Evolutionary conservation across 352 stramenopile species (phyloP), one percentile per base, ranked within the genome.

Genomic region (Globisporangium takayamanum): DNA sequence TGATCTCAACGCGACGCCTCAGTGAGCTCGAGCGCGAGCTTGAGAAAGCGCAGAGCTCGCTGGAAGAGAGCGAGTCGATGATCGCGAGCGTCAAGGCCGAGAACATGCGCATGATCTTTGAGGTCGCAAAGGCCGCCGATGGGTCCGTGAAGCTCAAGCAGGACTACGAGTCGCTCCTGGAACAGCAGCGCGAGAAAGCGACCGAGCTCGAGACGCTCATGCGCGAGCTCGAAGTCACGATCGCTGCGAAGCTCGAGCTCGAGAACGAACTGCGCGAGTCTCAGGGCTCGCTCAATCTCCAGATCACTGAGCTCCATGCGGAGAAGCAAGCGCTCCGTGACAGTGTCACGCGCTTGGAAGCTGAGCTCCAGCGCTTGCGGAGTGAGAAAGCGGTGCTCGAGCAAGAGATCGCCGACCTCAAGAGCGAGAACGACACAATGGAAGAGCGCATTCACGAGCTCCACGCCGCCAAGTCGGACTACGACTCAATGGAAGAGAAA

Each of bases 31-130:
- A 61, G 28, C 48, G 59, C 30, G 59, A 78, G 42, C 55, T 84
- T 3, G 64, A 73, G 53, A 56, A 63, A 20, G 69, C 70, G 8
- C 78, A 61, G 28, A 50, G 54, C 20, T 68, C 64, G 20, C 26
- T 85, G 30, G 62, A 80, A 33, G 69, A 70, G 22, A 50, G 66
- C 6, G 66, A 85, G 47, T 59, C 70, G 16, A 76, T 89, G 62
- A 73, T 89, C 59, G 61, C 64, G 33, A 68, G 76, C 2, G 75
- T 84, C 49, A 87, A 88, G 64, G 71, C 74, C 15, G 82, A 92
- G 54, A 92, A 92, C 50, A 59, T 81, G 46, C 76, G 80, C 0
- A 88, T 90, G 80, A 68, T 86, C 15, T 89, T 90, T 56, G 78
- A 90, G 33, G 75, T 90, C 22, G 80, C 80, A 1, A 86, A 87